phyloP scores from a whole-genome alignment of 2,329 filamentous ascomycete species.

The Penicillium sp. region DNA sequence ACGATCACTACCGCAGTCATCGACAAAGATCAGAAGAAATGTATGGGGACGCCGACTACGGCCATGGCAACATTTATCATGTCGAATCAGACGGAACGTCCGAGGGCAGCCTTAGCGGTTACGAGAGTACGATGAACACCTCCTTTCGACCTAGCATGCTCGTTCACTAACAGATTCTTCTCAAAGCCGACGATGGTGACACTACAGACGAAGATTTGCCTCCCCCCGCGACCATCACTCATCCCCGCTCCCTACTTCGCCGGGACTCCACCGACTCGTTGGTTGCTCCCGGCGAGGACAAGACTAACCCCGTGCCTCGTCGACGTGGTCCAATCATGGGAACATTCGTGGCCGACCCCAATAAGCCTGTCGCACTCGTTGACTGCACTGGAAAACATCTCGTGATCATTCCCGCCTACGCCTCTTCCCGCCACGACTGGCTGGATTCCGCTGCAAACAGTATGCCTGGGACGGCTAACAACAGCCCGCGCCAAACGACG shows the following conservation, averaged over 20 bases:
- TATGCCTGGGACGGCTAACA: constrained; percentile 37
- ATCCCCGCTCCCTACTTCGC: constrained; percentile 46
- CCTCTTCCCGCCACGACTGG: constrained; percentile 43
- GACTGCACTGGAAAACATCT: constrained; percentile 45
- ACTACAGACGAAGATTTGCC: constrained; percentile 55
- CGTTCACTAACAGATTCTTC: constrained; percentile 41
- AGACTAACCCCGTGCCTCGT: constrained; percentile 27
- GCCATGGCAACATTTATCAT: constrained; percentile 39
- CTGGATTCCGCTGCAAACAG: constrained; percentile 39
- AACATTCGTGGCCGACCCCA: constrained; percentile 43
- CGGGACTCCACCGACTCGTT: constrained; percentile 43
- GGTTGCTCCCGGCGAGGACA: constrained; percentile 38
- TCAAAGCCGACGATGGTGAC: constrained; percentile 53
- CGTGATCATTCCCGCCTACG: constrained; percentile 44
- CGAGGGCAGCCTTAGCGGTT: constrained; percentile 45
- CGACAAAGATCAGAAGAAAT: constrained; percentile 35
- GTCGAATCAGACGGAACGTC: constrained; percentile 39
- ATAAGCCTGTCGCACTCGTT: constrained; percentile 44
- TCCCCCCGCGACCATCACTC: constrained; percentile 43
- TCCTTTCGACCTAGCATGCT: constrained; percentile 17
- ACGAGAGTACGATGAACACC: constrained; percentile 49
- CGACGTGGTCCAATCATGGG: constrained; percentile 44
- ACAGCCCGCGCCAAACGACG: constrained; percentile 38
- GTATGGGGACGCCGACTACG: constrained; percentile 35
- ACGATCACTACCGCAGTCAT: constrained; percentile 21